Evolutionary conservation across 2,329 filamentous ascomycete genomes (phyloP), one percentile per base, ranked within the genome.

Genomic region (Purpureocillium lavendulum): DNA sequence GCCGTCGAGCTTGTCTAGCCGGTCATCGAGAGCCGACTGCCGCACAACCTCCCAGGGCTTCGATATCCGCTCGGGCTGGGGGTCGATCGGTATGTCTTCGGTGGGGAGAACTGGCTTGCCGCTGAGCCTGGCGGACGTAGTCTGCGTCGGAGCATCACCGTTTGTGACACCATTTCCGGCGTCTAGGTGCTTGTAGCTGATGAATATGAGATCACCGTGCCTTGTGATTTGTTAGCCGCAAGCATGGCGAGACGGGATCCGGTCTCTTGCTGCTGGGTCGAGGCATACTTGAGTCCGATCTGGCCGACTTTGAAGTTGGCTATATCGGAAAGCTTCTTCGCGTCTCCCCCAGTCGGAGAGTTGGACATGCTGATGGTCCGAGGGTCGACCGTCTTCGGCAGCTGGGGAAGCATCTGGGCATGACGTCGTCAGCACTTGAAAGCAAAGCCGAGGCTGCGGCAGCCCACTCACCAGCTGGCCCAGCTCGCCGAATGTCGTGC

Each of bases 151-250:
- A 46, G 68, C 56, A 49, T 50, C 35, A 50, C 60, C 62, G 47
- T 67, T 65, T 15, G 61, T 49, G 30, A 54, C 46, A 31, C 46
- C 54, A 39, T 57, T 56, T 31, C 55, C 53, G 17, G 53, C 38
- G 35, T 73, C 74, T 47, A 67, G 60, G 52, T 84, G 75, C 50
- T 81, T 67, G 64, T 94, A 98, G 48, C 77, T 80, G 49, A 97
- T 69, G 62, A 88, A 98, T 47, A 98, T 78, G 56, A 95, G 79
- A 56, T 95, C 88, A 46, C 92, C 92, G 58, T 98, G 87, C 46
- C 85, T 92, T 43, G 9, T 10, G 4, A 46, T 60, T 41, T 57
- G 51, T 38, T 47, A 33, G 35, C 14, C 8, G 15, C 12, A 11
- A 32, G 24, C 13, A n/a, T n/a, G n/a, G n/a, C n/a, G n/a, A n/a